Base-by-base conservation (phyloP, 805 yeast species). In the Lipomyces sp. region DNA sequence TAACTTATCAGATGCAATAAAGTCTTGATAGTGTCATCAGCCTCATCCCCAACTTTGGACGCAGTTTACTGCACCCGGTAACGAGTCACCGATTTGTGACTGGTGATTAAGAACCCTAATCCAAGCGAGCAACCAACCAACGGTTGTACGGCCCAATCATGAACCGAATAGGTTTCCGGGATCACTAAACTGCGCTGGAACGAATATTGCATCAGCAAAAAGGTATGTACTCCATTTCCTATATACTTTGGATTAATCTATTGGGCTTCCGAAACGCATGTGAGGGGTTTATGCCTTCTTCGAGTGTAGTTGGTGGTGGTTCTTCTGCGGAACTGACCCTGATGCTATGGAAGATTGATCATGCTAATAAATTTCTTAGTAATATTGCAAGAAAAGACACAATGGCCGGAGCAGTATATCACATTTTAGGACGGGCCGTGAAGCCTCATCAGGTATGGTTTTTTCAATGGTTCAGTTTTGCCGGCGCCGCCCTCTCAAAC, bases 361-460 rank as follows among this genome's bases (percentile, higher is more conserved):
- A 4, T 42, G 24, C 13, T 37, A 10, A 37, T 37, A 13, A 37
- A 37, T 10, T 37, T 3, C 10, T 11, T 10, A 24, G 24, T 11
- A 37, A 37, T 37, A 37, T 33, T 18, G 24, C 34, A 11, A 2
- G 53, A 13, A 59, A 18, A 33, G 13, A n/a, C 45, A 62, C 24
- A 65, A 66, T 63, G 67, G 71, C 69, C 53, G 96, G 90, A 80
- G 86, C 90, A 75, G 89, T 91, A 77, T 93, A 93, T 84, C 82
- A 82, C 69, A 89, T 93, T 74, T 82, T 92, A 75, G 98, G 98
- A 69, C 91, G 84, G 82, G 80, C 90, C 71, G 87, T 92, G 75
- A 92, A 87, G 75, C 86, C 98, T 69, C 94, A 92, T 81, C 89
- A 86, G 72, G 86, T 84, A 80, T 48, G 85, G 80, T 11, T 30